Evolutionary conservation across 1,284 basidiomycete genomes (phyloP), one percentile per base, ranked within the genome.

Genomic region (Inonotus hispidus): DNA sequence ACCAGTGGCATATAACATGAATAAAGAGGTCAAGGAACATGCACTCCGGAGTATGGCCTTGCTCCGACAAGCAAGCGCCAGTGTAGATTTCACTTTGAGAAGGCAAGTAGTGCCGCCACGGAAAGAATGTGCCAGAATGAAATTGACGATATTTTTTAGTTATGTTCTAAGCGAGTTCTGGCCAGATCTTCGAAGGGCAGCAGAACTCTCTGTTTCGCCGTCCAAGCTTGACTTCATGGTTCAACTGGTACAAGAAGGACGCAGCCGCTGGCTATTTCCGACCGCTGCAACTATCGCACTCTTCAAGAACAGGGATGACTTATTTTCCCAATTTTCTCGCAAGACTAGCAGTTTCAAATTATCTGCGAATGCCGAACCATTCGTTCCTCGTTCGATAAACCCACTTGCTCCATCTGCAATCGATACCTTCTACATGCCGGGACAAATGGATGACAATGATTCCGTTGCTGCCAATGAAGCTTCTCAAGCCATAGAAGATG

Each of bases 191-290:
- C 32, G 14, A 19, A 21, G 38, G 5, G 54, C 46, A 32, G 43
- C 62, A 19, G 61, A 53, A 25, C 25, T 21, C 13, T 47, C 49
- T 10, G 32, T 49, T 39, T 27, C 53, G 6, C 23, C 3, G 1
- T 41, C 54, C 4, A 41, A 41, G 14, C 46, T 61, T 14, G 60
- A 61, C 38, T 46, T 39, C 19, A 58, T 61, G 45, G 32, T 61
- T 11, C 60, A 61, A 21, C 46, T 61, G 21, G 14, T 57, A 6
- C 27, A 53, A 6, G 37, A 53, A 23, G 46, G 43, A 55, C 6
- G 19, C 3, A 50, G n/a, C 0, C n/a, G 10, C 6, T 47, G 19
- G n/a, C 29, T 13, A 27, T n/a, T 43, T 27, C 10, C 11, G 21
- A 43, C 27, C 32, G 5, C 21, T 10, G 27, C 50, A 19, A 37